A percentile compares a stretch with the other conserved stretches of the same genome.
These are phyloP conservation scores for Olyra latifolia DNA, from an alignment of 176 grass and related monocot genomes.

Conservation along the genomic window DNA sequence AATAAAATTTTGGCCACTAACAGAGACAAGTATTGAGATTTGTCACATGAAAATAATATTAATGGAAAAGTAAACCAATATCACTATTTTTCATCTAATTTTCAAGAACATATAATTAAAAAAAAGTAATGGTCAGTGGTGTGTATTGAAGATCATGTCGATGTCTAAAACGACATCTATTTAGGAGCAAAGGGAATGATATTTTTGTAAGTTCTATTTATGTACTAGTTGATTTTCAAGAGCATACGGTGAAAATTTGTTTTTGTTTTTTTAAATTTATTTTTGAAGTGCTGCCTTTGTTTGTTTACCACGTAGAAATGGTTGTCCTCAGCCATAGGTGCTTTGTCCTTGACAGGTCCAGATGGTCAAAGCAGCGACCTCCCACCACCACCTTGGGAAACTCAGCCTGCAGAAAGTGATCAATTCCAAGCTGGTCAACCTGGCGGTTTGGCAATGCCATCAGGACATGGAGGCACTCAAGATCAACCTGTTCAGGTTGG, in stretches of 20 bases:
- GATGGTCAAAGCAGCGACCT: slow-evolving; percentile 57
- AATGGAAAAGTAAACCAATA: background rate
- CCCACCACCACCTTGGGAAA: slow-evolving; percentile 92
- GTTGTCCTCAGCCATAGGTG: background rate
- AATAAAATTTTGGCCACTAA: background rate
- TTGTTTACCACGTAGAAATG: slow-evolving; percentile 7
- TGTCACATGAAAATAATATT: background rate
- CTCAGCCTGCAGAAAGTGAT: slow-evolving; percentile 44
- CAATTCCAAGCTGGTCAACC: slow-evolving; percentile 41
- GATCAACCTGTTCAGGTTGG: slow-evolving; percentile 41
- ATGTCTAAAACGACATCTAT: background rate
- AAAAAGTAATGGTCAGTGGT: background rate
- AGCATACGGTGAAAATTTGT: background rate
- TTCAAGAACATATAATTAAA: background rate
- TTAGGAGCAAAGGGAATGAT: background rate
- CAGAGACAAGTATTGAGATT: background rate
- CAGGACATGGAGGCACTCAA: slow-evolving; percentile 42
- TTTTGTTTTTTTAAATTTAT: background rate
- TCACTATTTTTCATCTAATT: background rate
- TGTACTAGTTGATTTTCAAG: background rate
- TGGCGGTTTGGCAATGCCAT: slow-evolving; percentile 25
- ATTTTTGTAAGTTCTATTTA: background rate
- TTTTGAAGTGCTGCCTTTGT: background rate
- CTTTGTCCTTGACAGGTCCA: slow-evolving; percentile 47
- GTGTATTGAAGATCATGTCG: background rate